A percentile compares a stretch with the other conserved stretches of the same genome.
phyloP scores from a whole-genome alignment of 768 basidiomycete species.

The Leccinum uliginosum region DNA sequence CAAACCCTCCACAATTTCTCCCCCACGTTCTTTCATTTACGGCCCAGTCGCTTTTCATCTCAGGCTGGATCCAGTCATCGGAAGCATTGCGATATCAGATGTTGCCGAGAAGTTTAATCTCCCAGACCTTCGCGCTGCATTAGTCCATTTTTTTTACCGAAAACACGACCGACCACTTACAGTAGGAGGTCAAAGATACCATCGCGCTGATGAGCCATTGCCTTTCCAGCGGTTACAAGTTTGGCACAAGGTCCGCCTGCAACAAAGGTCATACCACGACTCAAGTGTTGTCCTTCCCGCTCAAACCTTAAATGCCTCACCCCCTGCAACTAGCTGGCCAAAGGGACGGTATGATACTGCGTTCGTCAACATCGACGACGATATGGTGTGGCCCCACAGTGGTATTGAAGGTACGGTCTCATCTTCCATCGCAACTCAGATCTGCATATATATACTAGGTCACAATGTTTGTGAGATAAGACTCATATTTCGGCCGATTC shows the following conservation, averaged over 20 bases:
- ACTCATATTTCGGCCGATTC: too few species aligned
- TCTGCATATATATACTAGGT: background rate
- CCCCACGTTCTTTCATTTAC: too few species aligned
- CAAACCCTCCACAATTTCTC: too few species aligned
- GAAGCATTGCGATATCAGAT: too few species aligned
- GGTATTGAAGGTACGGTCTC: slow-evolving; percentile 7
- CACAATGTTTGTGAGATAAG: slow-evolving; percentile 4
- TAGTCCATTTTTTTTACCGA: slow-evolving; percentile 17
- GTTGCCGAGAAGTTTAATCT: too few species aligned
- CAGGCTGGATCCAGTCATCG: too few species aligned
- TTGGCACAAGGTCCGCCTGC: slow-evolving; percentile 14
- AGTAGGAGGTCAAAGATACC: background rate
- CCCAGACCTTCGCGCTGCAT: slow-evolving; percentile 22
- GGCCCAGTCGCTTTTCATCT: too few species aligned
- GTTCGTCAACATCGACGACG: slow-evolving; percentile 3
- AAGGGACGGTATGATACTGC: slow-evolving; percentile 17
- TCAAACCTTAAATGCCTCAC: slow-evolving; percentile 19
- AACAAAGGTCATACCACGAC: slow-evolving; percentile 19
- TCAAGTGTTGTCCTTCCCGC: background rate
- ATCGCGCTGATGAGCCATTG: slow-evolving; percentile 5
- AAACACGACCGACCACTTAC: background rate
- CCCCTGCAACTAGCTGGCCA: slow-evolving; percentile 15
- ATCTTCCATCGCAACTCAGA: background rate
- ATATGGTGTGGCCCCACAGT: slow-evolving; percentile 14
- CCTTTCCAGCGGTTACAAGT: slow-evolving; percentile 26